Base-by-base conservation (phyloP, 2,329 filamentous ascomycete genomes). In the Fusarium neocosmosporiellum region DNA sequence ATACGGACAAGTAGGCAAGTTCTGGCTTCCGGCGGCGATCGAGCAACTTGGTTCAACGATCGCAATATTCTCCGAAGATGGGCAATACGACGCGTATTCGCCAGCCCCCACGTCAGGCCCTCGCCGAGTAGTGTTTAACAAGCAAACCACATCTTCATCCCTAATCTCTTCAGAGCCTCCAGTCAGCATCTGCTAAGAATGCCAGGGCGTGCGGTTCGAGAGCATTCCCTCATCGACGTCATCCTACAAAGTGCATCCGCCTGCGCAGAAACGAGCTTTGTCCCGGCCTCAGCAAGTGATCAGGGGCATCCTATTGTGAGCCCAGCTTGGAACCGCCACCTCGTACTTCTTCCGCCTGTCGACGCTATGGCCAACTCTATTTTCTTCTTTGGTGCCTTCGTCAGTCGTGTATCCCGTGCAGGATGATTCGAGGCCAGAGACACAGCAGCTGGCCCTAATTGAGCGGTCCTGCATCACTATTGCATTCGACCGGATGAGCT, bases 321-420 rank as follows among this genome's bases (percentile, higher is more conserved):
- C 29, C 50, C 59, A 69, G 61, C 65, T 71, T 66, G 60, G 55
- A 70, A 68, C 55, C 60, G 76, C 76, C 76, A 78, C 76, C 68
- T 75, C 70, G 75, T 70, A 70, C 70, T 50, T 50, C 55, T 54
- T 24, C 20, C 33, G 66, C 67, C 43, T 33, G 58, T 64, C 33
- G 34, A 53, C 64, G 69, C 43, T 37, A 43, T 59, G 34, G 39
- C 31, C 27, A 59, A 36, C 43, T 37, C 59, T 62, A 64, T 46
- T 48, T 69, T 65, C 69, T 66, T 66, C 63, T 59, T 67, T 60
- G 43, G 53, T 61, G 43, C 59, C 66, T 72, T 69, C 62, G 22
- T 69, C 59, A 18, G 36, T 60, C 65, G 59, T 66, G 63, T 50
- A 66, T 69, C 20, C 60, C 31, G 60, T 59, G 65, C 65, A 63